Base-by-base conservation (phyloP, 139 green algal species). In the Closterium sp. region DNA sequence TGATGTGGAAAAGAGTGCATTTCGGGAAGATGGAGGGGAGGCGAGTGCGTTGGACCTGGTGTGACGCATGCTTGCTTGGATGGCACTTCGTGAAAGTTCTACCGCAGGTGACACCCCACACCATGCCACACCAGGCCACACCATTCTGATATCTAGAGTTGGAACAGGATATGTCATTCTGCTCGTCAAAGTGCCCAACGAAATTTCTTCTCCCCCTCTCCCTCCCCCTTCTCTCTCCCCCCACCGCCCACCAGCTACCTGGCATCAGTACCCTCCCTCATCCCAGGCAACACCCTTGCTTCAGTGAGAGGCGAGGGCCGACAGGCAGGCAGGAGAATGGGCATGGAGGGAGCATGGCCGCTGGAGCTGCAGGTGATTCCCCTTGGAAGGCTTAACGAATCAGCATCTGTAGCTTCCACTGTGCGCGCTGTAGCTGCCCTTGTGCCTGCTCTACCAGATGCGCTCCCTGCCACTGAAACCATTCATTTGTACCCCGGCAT, bases 91-190 rank as follows among this genome's bases (percentile, higher is more conserved):
- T 69, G 43, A 16, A 12, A 69, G 12, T 69, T 69, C 9, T 28
- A 69, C 43, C 43, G 23, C 3, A 69, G 43, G 43, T 69, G 43
- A 69, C 43, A 16, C 43, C 43, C 28, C 8, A 85, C 30, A 19
- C 76, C 81, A 86, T 33, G 81, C 81, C 81, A 86, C n/a, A 9
- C 84, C 84, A 88, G 25, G 85, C 85, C 85, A 66, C 33, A 30
- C 85, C 85, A 88, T 21, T 4, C 85, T 33, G 83, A 19, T 10
- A 89, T 69, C 43, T 69, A 25, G 43, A 69, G 12, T 16, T 25
- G 23, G 21, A 16, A 16, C 43, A 69, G 43, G 43, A 1, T 16
- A 69, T 69, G 10, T 69, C 8, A 8, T 69, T 69, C 12, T 9
- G 23, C 43, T 69, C 43, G 23, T 69, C 43, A 69, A 69, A 5